A percentile compares a stretch with the other conserved stretches of the same genome.
Conservation (phyloP, 2,329 filamentous ascomycete species). For the Aspergillus sp. region DNA sequence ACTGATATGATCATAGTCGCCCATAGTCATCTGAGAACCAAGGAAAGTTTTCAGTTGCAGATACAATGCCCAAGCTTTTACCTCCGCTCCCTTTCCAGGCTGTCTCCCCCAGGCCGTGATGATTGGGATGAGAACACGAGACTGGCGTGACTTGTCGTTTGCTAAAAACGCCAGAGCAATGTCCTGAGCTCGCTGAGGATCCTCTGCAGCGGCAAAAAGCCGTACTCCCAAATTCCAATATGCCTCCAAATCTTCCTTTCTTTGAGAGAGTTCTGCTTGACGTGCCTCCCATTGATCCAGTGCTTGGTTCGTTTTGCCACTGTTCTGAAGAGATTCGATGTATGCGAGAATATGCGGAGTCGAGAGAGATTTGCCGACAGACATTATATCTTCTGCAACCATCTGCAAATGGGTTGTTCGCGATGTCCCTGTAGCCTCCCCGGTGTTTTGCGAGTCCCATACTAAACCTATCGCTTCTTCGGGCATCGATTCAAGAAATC, state of each 20-base stretch:
- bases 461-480: constrained; percentile 58
- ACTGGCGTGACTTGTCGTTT: constrained; percentile 39
- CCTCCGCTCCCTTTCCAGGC: constrained; percentile 44
- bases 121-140: constrained; percentile 54
- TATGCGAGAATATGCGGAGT: constrained; percentile 60
- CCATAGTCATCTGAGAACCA: constrained; percentile 58
- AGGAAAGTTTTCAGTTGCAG: constrained; percentile 58
- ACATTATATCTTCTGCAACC: constrained; percentile 62
- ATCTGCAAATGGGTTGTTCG: constrained; percentile 57
- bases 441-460: constrained; percentile 55
- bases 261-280: constrained; percentile 48
- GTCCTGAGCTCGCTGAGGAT: constrained; percentile 45
- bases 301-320: constrained; percentile 57
- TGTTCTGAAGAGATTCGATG: constrained; percentile 63
- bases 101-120: constrained; percentile 62
- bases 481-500: constrained; percentile 54
- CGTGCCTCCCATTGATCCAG: constrained; percentile 60
- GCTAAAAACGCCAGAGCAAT: constrained; percentile 42
- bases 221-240: constrained; percentile 48
- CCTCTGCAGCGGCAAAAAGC: constrained; percentile 44
- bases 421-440: constrained; percentile 42
- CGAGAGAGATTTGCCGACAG: constrained; percentile 52
- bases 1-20: constrained; percentile 72
- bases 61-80: constrained; percentile 65
- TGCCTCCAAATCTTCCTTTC: constrained; percentile 32